Evolutionary conservation across 768 basidiomycete genomes (phyloP).

Genomic region (Suillus plorans): DNA sequence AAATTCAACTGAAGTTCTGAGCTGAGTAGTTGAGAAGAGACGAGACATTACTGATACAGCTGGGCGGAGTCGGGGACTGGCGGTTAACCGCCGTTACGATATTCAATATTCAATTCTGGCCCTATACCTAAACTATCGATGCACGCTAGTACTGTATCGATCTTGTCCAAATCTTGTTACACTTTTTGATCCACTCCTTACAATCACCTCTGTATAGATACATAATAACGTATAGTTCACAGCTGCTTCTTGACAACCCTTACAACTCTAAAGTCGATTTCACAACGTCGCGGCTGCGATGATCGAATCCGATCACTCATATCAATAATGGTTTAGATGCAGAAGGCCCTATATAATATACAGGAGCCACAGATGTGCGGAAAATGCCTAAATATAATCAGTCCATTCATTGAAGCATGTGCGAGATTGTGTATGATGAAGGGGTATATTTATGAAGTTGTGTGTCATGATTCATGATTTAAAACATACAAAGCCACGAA

Average conservation of each 20-base stretch:
- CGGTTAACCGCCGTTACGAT: no score
- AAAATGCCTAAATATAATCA: background rate
- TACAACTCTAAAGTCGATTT: background rate
- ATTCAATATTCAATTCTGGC: background rate
- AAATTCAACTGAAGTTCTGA: no score
- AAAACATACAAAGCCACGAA: constrained; percentile 57
- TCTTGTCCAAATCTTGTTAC: background rate
- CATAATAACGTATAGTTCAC: background rate
- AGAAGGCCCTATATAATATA: background rate
- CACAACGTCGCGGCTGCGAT: background rate
- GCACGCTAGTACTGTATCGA: background rate
- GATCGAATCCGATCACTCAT: background rate
- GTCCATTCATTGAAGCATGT: background rate
- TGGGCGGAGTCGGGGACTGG: no score
- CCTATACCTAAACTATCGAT: background rate
- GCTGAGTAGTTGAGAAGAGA: no score
- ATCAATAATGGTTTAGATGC: background rate
- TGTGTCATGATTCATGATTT: constrained; percentile 30
- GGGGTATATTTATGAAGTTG: background rate
- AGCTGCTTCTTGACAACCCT: background rate
- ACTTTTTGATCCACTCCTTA: background rate
- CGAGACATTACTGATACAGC: no score
- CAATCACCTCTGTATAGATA: background rate
- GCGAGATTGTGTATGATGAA: background rate
- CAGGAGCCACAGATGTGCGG: no score